Evolutionary conservation across 768 basidiomycete genomes (phyloP), one percentile per base, ranked within the genome.

Genomic region (Cystobasidiopsis lactophilus): DNA sequence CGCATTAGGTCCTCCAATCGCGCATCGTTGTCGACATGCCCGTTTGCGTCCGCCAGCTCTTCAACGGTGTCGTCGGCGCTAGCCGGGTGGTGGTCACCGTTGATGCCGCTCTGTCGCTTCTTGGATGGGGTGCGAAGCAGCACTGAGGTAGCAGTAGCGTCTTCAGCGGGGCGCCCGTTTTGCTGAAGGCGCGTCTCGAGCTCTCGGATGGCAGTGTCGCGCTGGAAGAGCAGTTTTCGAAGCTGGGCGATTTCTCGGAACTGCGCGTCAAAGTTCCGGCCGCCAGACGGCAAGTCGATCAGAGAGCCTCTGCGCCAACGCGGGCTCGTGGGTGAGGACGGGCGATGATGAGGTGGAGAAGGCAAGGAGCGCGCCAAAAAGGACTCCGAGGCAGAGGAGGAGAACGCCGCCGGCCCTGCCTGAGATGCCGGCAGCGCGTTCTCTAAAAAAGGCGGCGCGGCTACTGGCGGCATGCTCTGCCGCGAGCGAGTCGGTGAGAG

Each of bases 1-100:
- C 80, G 70, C 85, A 95, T 91, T 16, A 95, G 74, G 60, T 89
- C 85, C 60, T 91, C 88, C 35, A 93, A 69, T 51, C 82, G 73
- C 33, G 64, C 52, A 27, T 60, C 51, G 24, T 63, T 55, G 30
- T 61, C 45, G 29, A n/a, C 33, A 50, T 50, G 10, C 29, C n/a
- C 41, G n/a, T n/a, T n/a, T n/a, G n/a, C n/a, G n/a, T n/a, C n/a
- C n/a, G n/a, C n/a, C n/a, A n/a, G n/a, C n/a, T n/a, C n/a, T n/a
- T n/a, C n/a, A n/a, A n/a, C n/a, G n/a, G n/a, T n/a, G n/a, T n/a
- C n/a, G n/a, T n/a, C n/a, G n/a, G n/a, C n/a, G n/a, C n/a, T n/a
- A n/a, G n/a, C n/a, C n/a, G n/a, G n/a, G n/a, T n/a, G n/a, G n/a
- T n/a, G n/a, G n/a, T n/a, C n/a, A n/a, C n/a, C n/a, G n/a, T n/a